phyloP scores from a whole-genome alignment of 1,139 yeast species.

The Trichomonascaceae sp. region DNA sequence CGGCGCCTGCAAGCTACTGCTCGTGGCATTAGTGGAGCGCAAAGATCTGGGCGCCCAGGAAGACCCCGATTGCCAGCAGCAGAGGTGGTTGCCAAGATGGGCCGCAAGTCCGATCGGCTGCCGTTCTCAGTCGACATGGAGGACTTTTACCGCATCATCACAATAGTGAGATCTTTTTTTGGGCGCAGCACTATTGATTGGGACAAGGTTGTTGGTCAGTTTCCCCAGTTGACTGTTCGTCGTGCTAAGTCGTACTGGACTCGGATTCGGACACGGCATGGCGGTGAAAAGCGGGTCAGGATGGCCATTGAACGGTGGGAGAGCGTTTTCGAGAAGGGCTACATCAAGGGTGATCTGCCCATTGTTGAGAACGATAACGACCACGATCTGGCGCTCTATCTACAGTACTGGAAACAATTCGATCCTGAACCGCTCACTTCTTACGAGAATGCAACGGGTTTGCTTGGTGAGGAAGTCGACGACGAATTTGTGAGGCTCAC shows the following conservation, averaged over 20 bases:
- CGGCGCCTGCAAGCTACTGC: too few relatives aligned
- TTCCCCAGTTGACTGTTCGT: slow-evolving; percentile 29
- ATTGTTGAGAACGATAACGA: slow-evolving; percentile 32
- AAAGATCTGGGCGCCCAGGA: too few relatives aligned
- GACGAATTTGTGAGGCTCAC: slow-evolving; percentile 17
- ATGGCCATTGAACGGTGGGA: slow-evolving; percentile 51
- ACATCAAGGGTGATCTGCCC: slow-evolving; percentile 37
- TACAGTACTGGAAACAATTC: slow-evolving; percentile 44
- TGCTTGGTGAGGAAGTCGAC: slow-evolving; percentile 9
- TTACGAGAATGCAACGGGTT: slow-evolving; percentile 28
- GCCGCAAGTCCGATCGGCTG: too few relatives aligned
- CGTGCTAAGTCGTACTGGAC: slow-evolving; percentile 48
- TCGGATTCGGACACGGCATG: slow-evolving; percentile 40
- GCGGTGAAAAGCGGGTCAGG: slow-evolving; percentile 37
- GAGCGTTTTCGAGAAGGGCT: slow-evolving; percentile 37
- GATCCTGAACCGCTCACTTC: slow-evolving; percentile 26
- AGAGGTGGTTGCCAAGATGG: too few relatives aligned
- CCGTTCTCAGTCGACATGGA: slow-evolving; percentile 28
- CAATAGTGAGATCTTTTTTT: slow-evolving; percentile 47
- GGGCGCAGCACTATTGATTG: slow-evolving; percentile 40
- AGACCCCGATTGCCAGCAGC: too few relatives aligned
- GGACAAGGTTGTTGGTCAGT: slow-evolving; percentile 36
- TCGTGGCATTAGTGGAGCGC: too few relatives aligned
- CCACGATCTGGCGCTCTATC: slow-evolving; percentile 36
- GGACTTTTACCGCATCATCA: slow-evolving; percentile 41